Percentiles rank a stretch among this genome's conserved stretches.
Conservation (phyloP, 2,329 filamentous ascomycete genomes). For the Diaporthe sp. region DNA sequence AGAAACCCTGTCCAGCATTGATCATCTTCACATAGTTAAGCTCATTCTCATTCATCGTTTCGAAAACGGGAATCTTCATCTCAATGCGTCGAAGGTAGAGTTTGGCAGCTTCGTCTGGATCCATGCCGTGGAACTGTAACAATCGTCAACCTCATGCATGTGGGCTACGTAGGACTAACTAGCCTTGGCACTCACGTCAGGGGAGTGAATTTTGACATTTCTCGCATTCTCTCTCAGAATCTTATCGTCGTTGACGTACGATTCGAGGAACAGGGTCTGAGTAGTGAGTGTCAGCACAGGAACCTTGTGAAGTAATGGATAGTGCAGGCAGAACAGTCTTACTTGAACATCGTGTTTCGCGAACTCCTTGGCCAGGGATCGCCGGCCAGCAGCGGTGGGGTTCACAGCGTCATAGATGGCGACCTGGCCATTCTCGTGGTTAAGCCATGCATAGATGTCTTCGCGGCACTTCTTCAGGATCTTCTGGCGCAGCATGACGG, state of each 20-base stretch:
- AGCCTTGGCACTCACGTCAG: slow-evolving; percentile 74
- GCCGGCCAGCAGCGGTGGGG: slow-evolving; percentile 84
- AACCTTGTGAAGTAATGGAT: slow-evolving; percentile 7
- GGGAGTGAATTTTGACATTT: slow-evolving; percentile 97
- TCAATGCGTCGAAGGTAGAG: slow-evolving; percentile 93
- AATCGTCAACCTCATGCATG: slow-evolving; percentile 42
- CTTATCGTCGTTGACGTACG: slow-evolving; percentile 90
- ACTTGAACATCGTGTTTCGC: slow-evolving; percentile 97
- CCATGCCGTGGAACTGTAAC: slow-evolving; percentile 86
- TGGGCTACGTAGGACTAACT: background rate
- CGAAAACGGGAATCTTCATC: slow-evolving; percentile 93
- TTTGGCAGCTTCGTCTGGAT: slow-evolving; percentile 90
- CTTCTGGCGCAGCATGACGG: slow-evolving; percentile 94
- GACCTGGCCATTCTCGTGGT: slow-evolving; percentile 97
- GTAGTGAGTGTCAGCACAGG: slow-evolving; percentile 35
- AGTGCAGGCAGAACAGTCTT: slow-evolving; percentile 42
- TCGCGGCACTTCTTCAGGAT: slow-evolving; percentile 98
- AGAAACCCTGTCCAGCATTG: slow-evolving; percentile 92
- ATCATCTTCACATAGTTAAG: slow-evolving; percentile 99
- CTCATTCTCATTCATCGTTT: slow-evolving; percentile 95
- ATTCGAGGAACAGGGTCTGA: slow-evolving; percentile 97
- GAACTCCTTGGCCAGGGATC: slow-evolving; percentile 93
- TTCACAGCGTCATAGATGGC: slow-evolving; percentile 99
- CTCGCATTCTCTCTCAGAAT: slow-evolving; percentile 97
- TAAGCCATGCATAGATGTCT: slow-evolving; percentile 96